A percentile compares a stretch with the other conserved stretches of the same genome.
Evolutionary conservation across 352 stramenopile genomes (phyloP).

Genomic region (Elongisporangium undulatum): DNA sequence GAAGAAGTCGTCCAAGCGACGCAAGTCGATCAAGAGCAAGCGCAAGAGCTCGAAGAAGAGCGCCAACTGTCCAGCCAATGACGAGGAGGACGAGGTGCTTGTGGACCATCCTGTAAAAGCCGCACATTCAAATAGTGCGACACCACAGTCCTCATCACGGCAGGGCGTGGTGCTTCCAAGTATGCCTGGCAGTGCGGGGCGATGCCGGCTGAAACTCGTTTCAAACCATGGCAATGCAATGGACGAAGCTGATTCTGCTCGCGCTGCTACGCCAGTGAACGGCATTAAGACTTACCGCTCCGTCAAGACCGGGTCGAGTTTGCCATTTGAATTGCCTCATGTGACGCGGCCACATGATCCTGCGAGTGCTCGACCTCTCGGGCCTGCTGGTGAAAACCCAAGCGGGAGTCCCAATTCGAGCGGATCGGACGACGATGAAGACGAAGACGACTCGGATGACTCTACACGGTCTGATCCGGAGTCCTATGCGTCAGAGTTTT

Average conservation of each 20-base stretch:
- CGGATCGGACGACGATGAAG: slow-evolving; percentile 15
- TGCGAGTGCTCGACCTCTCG: background rate
- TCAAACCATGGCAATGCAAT: background rate
- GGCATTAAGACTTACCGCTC: background rate
- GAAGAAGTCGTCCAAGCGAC: slow-evolving; percentile 3
- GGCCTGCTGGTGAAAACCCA: no score
- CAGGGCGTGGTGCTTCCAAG: slow-evolving; percentile 8
- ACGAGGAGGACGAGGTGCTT: background rate
- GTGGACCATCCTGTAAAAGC: background rate
- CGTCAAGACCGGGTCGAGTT: background rate
- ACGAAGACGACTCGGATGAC: slow-evolving; percentile 14
- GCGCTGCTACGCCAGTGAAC: background rate
- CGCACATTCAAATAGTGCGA: background rate
- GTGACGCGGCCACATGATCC: background rate
- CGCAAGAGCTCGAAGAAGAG: slow-evolving; percentile 7
- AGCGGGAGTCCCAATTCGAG: slow-evolving; percentile 1
- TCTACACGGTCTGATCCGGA: slow-evolving; percentile 25
- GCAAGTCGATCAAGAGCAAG: slow-evolving; percentile 8
- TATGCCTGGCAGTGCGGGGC: slow-evolving; percentile 10
- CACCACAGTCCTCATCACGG: background rate
- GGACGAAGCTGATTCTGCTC: background rate
- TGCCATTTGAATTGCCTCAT: background rate
- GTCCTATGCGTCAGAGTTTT: slow-evolving; percentile 26
- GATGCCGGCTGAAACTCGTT: background rate
- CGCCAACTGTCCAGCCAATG: background rate